Percentiles rank a stretch among this genome's conserved stretches.
Evolutionary conservation across 2,329 filamentous ascomycete genomes (phyloP).

Genomic region (Microdochium nivale): DNA sequence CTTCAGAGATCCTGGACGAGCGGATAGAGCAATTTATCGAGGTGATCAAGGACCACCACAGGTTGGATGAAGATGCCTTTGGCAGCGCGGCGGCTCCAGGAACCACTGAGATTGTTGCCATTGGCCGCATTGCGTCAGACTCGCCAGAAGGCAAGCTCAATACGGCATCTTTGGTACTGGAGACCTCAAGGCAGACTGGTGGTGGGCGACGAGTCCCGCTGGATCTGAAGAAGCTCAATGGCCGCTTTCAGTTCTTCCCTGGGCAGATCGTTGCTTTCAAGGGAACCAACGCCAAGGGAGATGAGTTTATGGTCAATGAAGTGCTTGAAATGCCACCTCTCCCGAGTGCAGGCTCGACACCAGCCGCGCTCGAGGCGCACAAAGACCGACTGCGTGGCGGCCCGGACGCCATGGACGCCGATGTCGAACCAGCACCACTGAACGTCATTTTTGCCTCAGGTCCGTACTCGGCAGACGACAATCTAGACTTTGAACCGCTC

Average conservation of each 20-base stretch:
- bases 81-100: constrained; percentile 81
- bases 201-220: constrained; percentile 75
- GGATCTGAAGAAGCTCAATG: constrained; percentile 57
- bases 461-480: constrained; percentile 87
- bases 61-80: constrained; percentile 71
- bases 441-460: constrained; percentile 73
- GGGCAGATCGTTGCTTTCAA: constrained; percentile 85
- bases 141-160: constrained; percentile 81
- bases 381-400: constrained; percentile 60
- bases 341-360: constrained; percentile 62
- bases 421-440: constrained; percentile 55
- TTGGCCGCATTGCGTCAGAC: constrained; percentile 88
- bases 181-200: constrained; percentile 77
- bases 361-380: constrained; percentile 56
- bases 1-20: constrained; percentile 89
- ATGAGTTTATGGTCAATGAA: constrained; percentile 73
- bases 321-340: constrained; percentile 68
- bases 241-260: constrained; percentile 76
- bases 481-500: constrained; percentile 82
- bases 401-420: constrained; percentile 53
- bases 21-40: constrained; percentile 81
- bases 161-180: constrained; percentile 73
- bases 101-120: constrained; percentile 78
- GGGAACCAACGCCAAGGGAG: constrained; percentile 80
- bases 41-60: constrained; percentile 66